phyloP scores from a whole-genome alignment of 257 asterid genomes.

The Petunia axillaris region DNA sequence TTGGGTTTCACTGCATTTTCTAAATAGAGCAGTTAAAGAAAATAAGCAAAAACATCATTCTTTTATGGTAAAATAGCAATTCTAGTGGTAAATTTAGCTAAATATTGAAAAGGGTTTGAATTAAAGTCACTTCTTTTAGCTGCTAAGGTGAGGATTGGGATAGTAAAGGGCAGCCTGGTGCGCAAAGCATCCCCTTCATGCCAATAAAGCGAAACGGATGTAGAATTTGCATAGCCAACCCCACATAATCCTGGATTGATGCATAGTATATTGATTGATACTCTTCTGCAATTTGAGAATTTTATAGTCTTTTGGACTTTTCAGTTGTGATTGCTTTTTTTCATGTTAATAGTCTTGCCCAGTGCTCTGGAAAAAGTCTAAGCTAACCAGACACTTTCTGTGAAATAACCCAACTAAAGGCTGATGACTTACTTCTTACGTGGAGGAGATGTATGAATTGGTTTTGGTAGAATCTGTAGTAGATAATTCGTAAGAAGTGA shows the following conservation, averaged over 20 bases:
- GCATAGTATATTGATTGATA: not conserved
- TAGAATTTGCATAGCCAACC: not conserved
- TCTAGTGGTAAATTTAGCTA: not conserved
- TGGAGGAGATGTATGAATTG: conserved; percentile 14
- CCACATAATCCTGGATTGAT: not conserved
- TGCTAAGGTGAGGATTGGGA: not conserved
- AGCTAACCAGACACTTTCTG: not conserved
- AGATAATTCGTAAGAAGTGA: conserved; percentile 20
- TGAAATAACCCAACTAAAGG: not conserved
- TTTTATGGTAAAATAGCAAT: not conserved
- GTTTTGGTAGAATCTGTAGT: not conserved
- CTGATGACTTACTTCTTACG: not conserved
- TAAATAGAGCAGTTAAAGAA: not conserved
- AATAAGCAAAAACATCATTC: not conserved
- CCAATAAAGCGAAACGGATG: not conserved
- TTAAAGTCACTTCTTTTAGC: not conserved
- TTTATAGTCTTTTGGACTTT: not conserved
- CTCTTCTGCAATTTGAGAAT: not conserved
- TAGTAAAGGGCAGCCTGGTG: not conserved
- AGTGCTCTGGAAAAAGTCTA: not conserved
- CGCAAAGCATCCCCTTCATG: no score
- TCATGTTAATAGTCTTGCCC: not conserved
- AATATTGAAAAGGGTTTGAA: conserved; percentile 11
- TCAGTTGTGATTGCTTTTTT: not conserved
- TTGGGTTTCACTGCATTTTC: not conserved